phyloP scores from a whole-genome alignment of 768 basidiomycete species.

The Mycena indigotica region DNA sequence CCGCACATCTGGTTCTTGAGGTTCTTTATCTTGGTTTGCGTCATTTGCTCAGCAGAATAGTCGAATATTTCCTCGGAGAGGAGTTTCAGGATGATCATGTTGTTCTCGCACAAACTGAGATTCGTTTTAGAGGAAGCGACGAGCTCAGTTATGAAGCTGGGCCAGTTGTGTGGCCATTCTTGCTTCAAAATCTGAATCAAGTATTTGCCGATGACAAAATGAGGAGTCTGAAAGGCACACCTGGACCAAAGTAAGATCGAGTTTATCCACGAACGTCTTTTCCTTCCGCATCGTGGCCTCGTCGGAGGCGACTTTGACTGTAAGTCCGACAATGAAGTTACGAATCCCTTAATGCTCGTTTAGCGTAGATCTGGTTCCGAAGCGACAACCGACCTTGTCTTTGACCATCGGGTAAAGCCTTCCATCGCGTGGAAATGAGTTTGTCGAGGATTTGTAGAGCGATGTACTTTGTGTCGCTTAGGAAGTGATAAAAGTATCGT shows the following conservation, averaged over 20 bases:
- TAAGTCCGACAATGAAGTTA: slow-evolving; percentile 93
- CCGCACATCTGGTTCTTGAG: slow-evolving; percentile 64
- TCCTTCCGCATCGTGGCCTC: slow-evolving; percentile 86
- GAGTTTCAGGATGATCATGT: slow-evolving; percentile 97
- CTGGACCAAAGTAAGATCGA: slow-evolving; percentile 95
- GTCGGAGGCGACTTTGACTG: slow-evolving; percentile 91
- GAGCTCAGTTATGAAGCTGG: slow-evolving; percentile 94
- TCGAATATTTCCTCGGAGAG: slow-evolving; percentile 99
- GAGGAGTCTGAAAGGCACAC: slow-evolving; percentile 42
- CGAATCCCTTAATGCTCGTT: slow-evolving; percentile 69
- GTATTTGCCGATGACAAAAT: slow-evolving; percentile 13
- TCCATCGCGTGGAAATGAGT: slow-evolving; percentile 93
- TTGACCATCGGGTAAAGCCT: slow-evolving; percentile 91
- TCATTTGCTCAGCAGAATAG: slow-evolving; percentile 98
- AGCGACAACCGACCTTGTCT: slow-evolving; percentile 64
- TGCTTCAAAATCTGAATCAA: slow-evolving; percentile 89
- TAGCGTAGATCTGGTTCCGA: slow-evolving; percentile 1
- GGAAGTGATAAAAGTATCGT: slow-evolving; percentile 13
- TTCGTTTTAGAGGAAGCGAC: slow-evolving; percentile 97
- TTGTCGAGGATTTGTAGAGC: slow-evolving; percentile 96
- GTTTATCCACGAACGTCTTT: slow-evolving; percentile 93
- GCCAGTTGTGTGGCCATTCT: slow-evolving; percentile 99
- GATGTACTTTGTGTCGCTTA: slow-evolving; percentile 68
- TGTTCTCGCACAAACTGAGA: slow-evolving; percentile 97
- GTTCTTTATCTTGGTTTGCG: slow-evolving; percentile 94